Evolutionary conservation across 306 rosid species (phyloP), one percentile per base, ranked within the genome.

Genomic region (Vicia sativa): DNA sequence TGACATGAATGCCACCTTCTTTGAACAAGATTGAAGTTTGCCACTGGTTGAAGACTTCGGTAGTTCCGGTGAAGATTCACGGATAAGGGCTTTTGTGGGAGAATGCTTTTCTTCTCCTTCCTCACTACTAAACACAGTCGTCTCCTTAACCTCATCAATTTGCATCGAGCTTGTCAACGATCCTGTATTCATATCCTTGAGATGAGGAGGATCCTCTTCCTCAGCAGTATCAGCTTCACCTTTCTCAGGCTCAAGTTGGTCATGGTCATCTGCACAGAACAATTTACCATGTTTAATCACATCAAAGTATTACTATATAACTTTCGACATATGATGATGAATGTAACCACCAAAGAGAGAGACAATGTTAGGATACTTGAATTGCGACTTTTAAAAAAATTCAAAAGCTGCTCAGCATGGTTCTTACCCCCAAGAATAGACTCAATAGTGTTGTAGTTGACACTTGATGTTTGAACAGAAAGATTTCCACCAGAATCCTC

Each of bases 1-100:
- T 0, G 92, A 83, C 61, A 92, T 52, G 77, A 87, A 92, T 11
- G 96, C 96, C 16, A 85, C 88, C 74, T 83, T 86, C 69, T 75
- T 79, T 0, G 80, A 65, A 55, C 70, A 39, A 15, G 84, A 73
- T 66, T 65, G 49, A 29, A n/a, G 74, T 53, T 72, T 60, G 28
- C 76, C 56, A 52, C 57, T 14, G 29, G 73, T 15, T 52, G 79
- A 70, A 39, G 80, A 56, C 41, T 12, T 39, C 35, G 82, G 54
- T 48, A 61, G 55, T 52, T 70, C 71, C 54, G 29, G 61, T 2
- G 74, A 66, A 43, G 77, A 54, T 18, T 77, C 77, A n/a, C 43
- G 46, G 45, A 48, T 35, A 19, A 67, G 55, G 45, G 59, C 29
- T 61, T 50, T 82, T 9, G 60, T 66, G 15, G 67, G 39, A 28